A percentile compares a stretch with the other conserved stretches of the same genome.
phyloP scores from a whole-genome alignment of 257 asterid species.

The Solanum piurae region DNA sequence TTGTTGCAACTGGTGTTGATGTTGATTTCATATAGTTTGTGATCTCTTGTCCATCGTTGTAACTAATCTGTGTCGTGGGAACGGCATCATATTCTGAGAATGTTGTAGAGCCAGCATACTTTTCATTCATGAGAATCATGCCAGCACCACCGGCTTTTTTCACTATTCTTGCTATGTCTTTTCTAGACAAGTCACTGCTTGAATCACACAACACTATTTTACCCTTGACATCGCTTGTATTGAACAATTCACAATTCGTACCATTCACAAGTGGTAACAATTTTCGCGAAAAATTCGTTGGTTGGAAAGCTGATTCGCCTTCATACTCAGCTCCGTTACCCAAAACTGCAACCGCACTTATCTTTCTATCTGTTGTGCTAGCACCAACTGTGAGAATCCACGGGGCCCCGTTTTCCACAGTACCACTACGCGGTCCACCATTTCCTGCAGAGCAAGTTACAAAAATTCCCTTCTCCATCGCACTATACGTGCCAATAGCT shows the following conservation, averaged over 20 bases:
- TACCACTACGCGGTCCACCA: background rate
- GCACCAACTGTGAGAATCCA: constrained; percentile 8
- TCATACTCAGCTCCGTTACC: background rate
- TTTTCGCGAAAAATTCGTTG: background rate
- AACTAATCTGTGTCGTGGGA: background rate
- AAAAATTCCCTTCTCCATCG: background rate
- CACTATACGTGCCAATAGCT: background rate
- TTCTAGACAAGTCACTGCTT: background rate
- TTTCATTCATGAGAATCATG: background rate
- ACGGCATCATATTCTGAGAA: background rate
- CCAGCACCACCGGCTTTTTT: background rate
- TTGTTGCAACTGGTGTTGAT: background rate
- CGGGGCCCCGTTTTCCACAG: background rate
- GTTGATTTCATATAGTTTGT: constrained; percentile 2
- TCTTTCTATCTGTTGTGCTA: background rate
- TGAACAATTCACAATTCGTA: background rate
- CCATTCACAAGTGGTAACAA: background rate
- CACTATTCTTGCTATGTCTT: background rate
- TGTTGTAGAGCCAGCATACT: background rate
- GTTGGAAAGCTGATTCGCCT: background rate
- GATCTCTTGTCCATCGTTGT: background rate
- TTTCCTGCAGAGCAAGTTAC: background rate
- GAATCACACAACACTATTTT: background rate
- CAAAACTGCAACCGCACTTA: background rate
- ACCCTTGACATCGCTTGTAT: background rate